Evolutionary conservation across 257 asterid genomes (phyloP).

Genomic region (Solanum peruvianum): DNA sequence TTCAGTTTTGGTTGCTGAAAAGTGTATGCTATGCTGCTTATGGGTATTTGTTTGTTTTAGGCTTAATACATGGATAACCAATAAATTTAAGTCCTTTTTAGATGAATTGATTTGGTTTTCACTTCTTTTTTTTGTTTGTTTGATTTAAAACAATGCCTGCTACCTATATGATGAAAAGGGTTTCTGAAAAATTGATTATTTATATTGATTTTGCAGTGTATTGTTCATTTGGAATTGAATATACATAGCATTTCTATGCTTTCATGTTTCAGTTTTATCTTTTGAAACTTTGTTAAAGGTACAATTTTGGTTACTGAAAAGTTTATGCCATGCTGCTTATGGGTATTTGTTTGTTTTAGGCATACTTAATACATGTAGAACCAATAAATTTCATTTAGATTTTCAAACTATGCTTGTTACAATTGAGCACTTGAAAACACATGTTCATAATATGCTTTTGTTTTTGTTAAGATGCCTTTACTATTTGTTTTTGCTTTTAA

Average conservation of each 20-base stretch:
- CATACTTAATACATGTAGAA: not conserved
- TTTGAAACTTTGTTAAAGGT: not conserved
- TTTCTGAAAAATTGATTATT: not conserved
- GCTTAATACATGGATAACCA: not conserved
- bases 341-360: not conserved
- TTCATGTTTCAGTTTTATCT: not conserved
- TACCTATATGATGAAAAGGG: not conserved
- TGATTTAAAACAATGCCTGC: not conserved
- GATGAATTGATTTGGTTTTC: not conserved
- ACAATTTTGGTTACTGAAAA: not conserved
- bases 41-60: not conserved
- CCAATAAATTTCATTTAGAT: not conserved
- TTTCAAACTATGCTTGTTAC: not conserved
- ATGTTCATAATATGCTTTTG: not conserved
- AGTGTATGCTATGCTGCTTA: not conserved
- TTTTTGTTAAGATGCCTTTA: not conserved
- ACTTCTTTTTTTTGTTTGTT: not conserved
- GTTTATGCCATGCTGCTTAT: not conserved
- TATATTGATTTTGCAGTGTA: not conserved
- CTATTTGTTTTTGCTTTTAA: not conserved
- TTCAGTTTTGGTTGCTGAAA: not conserved
- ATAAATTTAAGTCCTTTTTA: not conserved
- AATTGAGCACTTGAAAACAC: not conserved
- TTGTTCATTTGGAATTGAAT: not conserved
- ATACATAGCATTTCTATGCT: not conserved